These are phyloP conservation scores for Globisporangium mamillatum DNA, from an alignment of 352 stramenopile genomes.

Conservation along the genomic window DNA sequence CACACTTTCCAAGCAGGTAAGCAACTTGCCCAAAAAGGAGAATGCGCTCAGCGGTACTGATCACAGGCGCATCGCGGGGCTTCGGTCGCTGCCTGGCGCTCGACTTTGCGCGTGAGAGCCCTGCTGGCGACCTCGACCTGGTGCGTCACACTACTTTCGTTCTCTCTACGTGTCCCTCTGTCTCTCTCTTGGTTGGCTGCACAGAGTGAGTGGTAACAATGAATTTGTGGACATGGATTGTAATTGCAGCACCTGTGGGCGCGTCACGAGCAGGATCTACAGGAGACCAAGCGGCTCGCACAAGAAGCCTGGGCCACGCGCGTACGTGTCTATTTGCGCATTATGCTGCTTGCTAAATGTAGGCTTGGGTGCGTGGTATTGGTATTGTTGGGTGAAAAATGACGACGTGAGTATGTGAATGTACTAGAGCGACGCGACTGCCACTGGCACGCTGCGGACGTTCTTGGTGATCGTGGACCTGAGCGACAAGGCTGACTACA, in stretches of 20 bases:
- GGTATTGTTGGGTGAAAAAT: neutral
- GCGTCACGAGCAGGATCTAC: conserved; percentile 43
- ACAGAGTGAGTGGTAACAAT: neutral
- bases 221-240: neutral
- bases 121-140: conserved; percentile 40
- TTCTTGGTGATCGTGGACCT: conserved; percentile 49
- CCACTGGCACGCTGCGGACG: conserved; percentile 23
- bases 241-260: conserved; percentile 53
- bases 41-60: conserved; percentile 39
- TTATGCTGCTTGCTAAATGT: neutral
- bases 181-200: neutral
- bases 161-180: neutral
- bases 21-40: neutral
- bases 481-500: conserved; percentile 40
- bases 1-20: neutral
- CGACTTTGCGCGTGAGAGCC: conserved; percentile 53
- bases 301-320: conserved; percentile 28
- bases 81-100: conserved; percentile 75
- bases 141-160: conserved; percentile 23
- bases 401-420: neutral
- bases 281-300: conserved; percentile 49
- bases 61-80: conserved; percentile 84
- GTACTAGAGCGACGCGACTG: conserved; percentile 5
- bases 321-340: neutral
- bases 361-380: neutral